Base-by-base conservation (phyloP, 2,329 filamentous ascomycete genomes). In the Orbilia brochopaga region DNA sequence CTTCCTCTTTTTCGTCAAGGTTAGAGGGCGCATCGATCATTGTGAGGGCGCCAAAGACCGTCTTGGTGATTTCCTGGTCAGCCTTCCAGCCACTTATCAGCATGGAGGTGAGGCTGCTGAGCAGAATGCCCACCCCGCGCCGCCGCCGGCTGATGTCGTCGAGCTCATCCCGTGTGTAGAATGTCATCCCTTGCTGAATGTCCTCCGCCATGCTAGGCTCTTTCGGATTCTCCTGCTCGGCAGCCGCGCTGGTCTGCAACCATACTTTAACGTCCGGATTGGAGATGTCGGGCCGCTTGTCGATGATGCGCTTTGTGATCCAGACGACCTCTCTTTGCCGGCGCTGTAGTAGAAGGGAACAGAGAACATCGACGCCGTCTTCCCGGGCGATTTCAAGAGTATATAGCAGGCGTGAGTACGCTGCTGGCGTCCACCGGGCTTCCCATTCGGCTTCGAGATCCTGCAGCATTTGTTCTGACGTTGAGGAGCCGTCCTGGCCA, bases 51-150 rank as follows among this genome's bases (percentile, higher is more conserved):
- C 56, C 52, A 23, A 72, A 72, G 7, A 61, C 35, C 24, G 46
- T 65, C 23, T 35, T 60, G 19, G 27, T 59, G 15, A 21, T 17
- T 13, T 23, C 21, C 7, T 53, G 57, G 51, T 72, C 67, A 2
- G 67, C 56, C 19, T 56, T 59, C 67, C 67, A 72, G n/a, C 60
- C 67, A 13, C 67, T 72, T 1, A 72, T 17, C 8, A 72, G 19
- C 67, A 72, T 72, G n/a, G 67, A 72, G 17, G 67, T 72, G 15
- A 72, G 40, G 21, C 67, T 72, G 44, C 67, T 72, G 4, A 72
- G 52, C 21, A 72, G 42, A 1, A 72, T 44, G 3, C 67, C 67
- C 6, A 72, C 67, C 7, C 67, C 67, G 19, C 67, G 67, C 30
- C 67, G 52, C 15, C 67, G 50, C 8, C 67, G 54, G 10, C 55